A percentile compares a stretch with the other conserved stretches of the same genome.
Conservation (phyloP, 2,329 filamentous ascomycete species). For the Claviceps spartinae region DNA sequence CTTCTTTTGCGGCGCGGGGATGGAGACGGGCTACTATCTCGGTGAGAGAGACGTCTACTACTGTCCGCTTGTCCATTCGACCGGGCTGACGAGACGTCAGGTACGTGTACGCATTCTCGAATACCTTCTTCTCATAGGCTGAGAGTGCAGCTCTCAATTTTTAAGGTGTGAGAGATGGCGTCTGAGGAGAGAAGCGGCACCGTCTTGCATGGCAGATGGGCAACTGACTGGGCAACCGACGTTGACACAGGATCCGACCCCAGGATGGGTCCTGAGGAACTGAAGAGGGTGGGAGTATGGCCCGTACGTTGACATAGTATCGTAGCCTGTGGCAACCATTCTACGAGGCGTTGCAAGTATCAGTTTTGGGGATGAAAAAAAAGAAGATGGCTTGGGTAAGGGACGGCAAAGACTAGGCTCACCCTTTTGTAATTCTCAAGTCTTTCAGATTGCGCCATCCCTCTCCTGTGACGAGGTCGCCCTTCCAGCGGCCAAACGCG, state of each 20-base stretch:
- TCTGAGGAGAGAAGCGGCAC: conserved; percentile 39
- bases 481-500: conserved; percentile 46
- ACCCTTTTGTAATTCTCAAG: conserved; percentile 43
- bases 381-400: neutral
- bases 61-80: conserved; percentile 58
- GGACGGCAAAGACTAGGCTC: conserved; percentile 1
- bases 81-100: conserved; percentile 36
- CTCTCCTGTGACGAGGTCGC: conserved; percentile 47
- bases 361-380: neutral
- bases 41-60: conserved; percentile 63
- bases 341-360: conserved; percentile 14
- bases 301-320: conserved; percentile 27
- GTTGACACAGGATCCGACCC: conserved; percentile 44
- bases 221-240: conserved; percentile 54
- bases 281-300: conserved; percentile 43
- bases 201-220: conserved; percentile 54
- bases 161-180: conserved; percentile 24
- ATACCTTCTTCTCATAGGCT: conserved; percentile 24
- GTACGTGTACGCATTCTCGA: conserved; percentile 37
- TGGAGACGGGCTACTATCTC: conserved; percentile 43
- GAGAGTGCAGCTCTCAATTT: conserved; percentile 15
- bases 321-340: conserved; percentile 47
- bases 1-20: conserved; percentile 7
- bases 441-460: conserved; percentile 52
- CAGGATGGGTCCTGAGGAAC: conserved; percentile 44